Evolutionary conservation across 371 early-diverging fungal genomes (phyloP), one percentile per base, ranked within the genome.

Genomic region (Blakeslea trispora): DNA sequence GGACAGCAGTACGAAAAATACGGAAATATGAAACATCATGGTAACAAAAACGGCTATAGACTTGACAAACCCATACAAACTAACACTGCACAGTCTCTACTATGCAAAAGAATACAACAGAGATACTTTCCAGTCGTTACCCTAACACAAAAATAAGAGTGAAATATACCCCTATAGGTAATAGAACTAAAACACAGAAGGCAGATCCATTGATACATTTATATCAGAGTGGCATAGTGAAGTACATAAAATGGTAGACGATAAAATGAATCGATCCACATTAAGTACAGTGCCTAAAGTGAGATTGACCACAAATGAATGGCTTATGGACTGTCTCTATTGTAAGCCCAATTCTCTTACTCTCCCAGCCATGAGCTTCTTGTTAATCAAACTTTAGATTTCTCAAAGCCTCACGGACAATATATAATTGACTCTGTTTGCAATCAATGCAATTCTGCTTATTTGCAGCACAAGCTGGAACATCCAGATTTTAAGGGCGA

Each of bases 401-500:
- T 81, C 53, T 72, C 75, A 45, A 63, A 63, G 21, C 78, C 77
- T 11, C 69, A 83, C 63, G 84, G 82, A 13, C 62, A 72, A 28
- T 61, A 61, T 35, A 81, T 88, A 23, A 55, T 85, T 6, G 63
- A 75, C 10, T 75, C 83, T 52, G 81, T 86, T 47, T 79, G 81
- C 8, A 58, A 76, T 3, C 75, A 75, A 48, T 64, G 85, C 46
- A 88, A 86, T 57, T 61, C 70, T 17, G 72, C 74, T 1, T 82
- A 87, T 52, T 59, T 59, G 3, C 57, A 64, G 5, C 81, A 82
- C 59, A 43, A 74, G 50, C 50, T 55, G 15, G 68, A 73, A 31
- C 54, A 81, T 50, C 87, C 86, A 0, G 71, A 76, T 19, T 87
- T 86, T 47, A 64, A 70, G 14, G 86, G 87, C 34, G 70, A 80